Evolutionary conservation across 1,139 yeast genomes (phyloP), one percentile per base, ranked within the genome.

Genomic region (Taphrina confusa): DNA sequence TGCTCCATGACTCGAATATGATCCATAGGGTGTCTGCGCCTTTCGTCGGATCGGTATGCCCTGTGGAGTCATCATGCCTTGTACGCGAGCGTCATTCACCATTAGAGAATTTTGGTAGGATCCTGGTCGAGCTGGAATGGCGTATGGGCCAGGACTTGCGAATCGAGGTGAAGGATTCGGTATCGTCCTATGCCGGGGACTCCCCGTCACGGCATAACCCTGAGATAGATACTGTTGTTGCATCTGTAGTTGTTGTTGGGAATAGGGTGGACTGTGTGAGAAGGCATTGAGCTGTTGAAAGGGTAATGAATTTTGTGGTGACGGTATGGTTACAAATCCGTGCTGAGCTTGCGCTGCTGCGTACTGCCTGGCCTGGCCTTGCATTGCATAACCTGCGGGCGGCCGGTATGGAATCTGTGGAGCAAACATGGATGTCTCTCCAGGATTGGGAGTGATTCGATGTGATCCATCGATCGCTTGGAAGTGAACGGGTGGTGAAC

Each of bases 401-500:
- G 52, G 39, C 3, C 52, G 39, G 14, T 47, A 47, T 1, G 52
- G 40, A 14, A 31, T 22, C 42, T 47, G 52, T 6, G 52, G 52
- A 11, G 52, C 42, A 33, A 47, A 47, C 52, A 47, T 47, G 42
- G 52, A 33, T 2, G 42, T 9, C 22, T 47, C 52, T 28, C 42
- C 42, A 9, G 42, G 5, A 22, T 9, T 20, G 16, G 52, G 5
- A n/a, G 40, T 8, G 8, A 12, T 11, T 20, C 42, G 5, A 8
- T 25, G 6, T 16, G 34, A 25, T 4, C 42, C 52, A 20, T 20
- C 42, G 20, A 31, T 14, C 6, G 52, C 6, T 4, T 34, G 52
- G 20, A 47, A 31, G 30, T 47, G 52, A 6, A 54, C 45, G 11
- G 58, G 58, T 22, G 58, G 58, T 18, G 58, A 54, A n/a, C 51